phyloP scores from a whole-genome alignment of 202 grass and related monocot species.

The Digitaria exilis region DNA sequence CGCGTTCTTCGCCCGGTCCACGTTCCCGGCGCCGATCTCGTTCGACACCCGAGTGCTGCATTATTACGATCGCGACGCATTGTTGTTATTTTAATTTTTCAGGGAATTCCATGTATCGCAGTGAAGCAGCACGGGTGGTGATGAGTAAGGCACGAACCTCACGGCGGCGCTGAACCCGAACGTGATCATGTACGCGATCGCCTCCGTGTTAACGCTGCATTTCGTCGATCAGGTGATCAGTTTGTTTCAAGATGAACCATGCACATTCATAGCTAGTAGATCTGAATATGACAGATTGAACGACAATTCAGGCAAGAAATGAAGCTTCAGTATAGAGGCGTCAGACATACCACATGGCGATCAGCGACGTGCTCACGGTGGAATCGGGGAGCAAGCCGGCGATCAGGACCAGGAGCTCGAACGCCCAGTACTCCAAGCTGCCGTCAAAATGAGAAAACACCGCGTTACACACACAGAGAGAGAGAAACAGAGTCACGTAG shows the following conservation, averaged over 20 bases:
- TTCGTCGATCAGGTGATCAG: neutral
- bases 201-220: constrained; percentile 74
- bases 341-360: constrained; percentile 94
- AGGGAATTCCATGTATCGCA: too few species aligned
- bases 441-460: neutral
- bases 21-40: constrained; percentile 75
- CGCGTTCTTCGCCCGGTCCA: constrained; percentile 64
- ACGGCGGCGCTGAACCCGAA: constrained; percentile 85
- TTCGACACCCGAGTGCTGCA: constrained; percentile 84
- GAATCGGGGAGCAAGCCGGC: constrained; percentile 88
- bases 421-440: constrained; percentile 94
- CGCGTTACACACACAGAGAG: neutral
- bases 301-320: neutral
- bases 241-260: neutral
- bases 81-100: neutral
- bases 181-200: constrained; percentile 78
- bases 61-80: too few species aligned
- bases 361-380: constrained; percentile 78
- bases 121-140: neutral
- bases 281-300: neutral
- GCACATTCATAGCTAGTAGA: neutral
- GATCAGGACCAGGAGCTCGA: constrained; percentile 83
- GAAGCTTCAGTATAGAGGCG: neutral
- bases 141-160: constrained; percentile 41
- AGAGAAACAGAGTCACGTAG: neutral